Evolutionary conservation across 129 eudicot genomes (phyloP).

Genomic region (Lactuca sativa): DNA sequence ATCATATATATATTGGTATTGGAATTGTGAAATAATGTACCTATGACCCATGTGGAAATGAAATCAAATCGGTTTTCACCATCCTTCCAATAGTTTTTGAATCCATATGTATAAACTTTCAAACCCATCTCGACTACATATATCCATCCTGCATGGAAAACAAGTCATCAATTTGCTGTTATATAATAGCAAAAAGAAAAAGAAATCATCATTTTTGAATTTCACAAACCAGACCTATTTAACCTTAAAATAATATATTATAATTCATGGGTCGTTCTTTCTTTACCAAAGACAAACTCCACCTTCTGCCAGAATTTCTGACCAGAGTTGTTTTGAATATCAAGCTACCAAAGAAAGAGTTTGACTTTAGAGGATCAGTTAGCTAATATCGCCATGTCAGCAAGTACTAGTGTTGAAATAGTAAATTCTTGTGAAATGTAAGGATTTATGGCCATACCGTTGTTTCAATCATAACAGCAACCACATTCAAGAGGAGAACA

Average conservation of each 20-base stretch:
- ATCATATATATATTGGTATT: too few species aligned
- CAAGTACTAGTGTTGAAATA: constrained; percentile 8
- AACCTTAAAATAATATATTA: too few species aligned
- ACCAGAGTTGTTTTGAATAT: constrained; percentile 75
- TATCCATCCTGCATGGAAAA: constrained; percentile 70
- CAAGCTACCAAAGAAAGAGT: constrained; percentile 60
- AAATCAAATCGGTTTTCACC: constrained; percentile 93
- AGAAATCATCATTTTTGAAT: too few species aligned
- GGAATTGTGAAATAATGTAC: constrained; percentile 26
- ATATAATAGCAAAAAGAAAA: not conserved
- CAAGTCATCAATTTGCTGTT: constrained; percentile 8
- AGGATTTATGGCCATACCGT: constrained; percentile 51
- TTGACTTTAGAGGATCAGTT: not conserved
- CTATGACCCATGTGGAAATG: constrained; percentile 85
- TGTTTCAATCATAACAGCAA: constrained; percentile 81
- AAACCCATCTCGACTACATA: constrained; percentile 94
- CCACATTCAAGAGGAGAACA: constrained; percentile 69
- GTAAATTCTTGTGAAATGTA: not conserved
- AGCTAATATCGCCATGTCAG: constrained; percentile 15
- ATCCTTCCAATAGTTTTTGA: constrained; percentile 91
- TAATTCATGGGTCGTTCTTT: constrained; percentile 9
- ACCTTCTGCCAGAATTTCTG: constrained; percentile 82
- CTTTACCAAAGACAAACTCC: constrained; percentile 83
- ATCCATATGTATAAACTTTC: constrained; percentile 80
- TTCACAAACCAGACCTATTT: constrained; percentile 2